Conservation (phyloP, 2,329 filamentous ascomycete genomes). For the Aspergillus viridinutans region DNA sequence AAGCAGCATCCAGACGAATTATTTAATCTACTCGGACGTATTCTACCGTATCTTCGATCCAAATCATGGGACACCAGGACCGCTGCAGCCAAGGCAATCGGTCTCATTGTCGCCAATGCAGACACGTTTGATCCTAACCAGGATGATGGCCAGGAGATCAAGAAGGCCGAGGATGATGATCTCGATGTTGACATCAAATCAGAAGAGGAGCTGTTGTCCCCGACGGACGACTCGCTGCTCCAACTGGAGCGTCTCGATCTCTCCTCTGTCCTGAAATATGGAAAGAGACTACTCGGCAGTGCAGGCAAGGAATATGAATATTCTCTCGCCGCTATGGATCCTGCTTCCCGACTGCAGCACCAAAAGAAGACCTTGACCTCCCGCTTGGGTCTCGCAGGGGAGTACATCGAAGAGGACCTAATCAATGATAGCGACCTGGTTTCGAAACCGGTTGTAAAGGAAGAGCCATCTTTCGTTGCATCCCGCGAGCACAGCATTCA, state of each 20-base stretch:
- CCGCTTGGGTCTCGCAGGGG: conserved; percentile 77
- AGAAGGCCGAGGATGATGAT: conserved; percentile 48
- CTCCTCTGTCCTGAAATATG: conserved; percentile 72
- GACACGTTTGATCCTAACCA: conserved; percentile 83
- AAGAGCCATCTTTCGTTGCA: conserved; percentile 48
- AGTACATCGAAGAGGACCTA: conserved; percentile 80
- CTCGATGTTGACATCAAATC: conserved; percentile 37
- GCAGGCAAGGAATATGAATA: conserved; percentile 80
- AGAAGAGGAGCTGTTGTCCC: conserved; percentile 30
- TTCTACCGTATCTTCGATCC: conserved; percentile 91
- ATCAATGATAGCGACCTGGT: conserved; percentile 60
- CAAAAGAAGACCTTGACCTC: conserved; percentile 84
- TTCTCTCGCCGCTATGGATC: conserved; percentile 73
- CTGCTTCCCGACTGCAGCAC: conserved; percentile 72
- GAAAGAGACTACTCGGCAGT: conserved; percentile 77
- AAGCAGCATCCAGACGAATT: conserved; percentile 97
- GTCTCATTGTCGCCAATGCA: conserved; percentile 88
- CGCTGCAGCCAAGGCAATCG: conserved; percentile 88
- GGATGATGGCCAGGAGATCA: conserved; percentile 54
- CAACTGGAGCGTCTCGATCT: conserved; percentile 73
- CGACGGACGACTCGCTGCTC: conserved; percentile 58
- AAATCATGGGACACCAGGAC: conserved; percentile 97
- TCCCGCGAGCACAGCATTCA: conserved; percentile 44
- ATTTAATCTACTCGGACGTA: conserved; percentile 87
- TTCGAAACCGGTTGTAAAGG: conserved; percentile 43